Evolutionary conservation across 2,329 filamentous ascomycete species (phyloP).

Genomic region (Trichoderma sp.): DNA sequence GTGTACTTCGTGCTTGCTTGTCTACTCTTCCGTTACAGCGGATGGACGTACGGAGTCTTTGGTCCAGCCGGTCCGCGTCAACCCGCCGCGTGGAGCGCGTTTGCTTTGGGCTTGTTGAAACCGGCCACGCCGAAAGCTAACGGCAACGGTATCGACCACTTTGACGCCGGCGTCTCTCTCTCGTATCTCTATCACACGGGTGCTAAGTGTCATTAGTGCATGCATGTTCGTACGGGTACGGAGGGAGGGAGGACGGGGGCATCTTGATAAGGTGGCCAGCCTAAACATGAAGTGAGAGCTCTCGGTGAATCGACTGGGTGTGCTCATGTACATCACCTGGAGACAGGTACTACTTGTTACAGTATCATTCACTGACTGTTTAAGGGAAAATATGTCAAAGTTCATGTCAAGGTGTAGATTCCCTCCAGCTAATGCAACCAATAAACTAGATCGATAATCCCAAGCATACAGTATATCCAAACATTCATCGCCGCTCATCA

Average conservation of each 20-base stretch:
- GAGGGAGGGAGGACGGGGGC: too few relatives aligned
- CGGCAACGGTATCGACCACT: background rate
- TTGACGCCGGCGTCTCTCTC: background rate
- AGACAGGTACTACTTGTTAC: background rate
- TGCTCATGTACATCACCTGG: background rate
- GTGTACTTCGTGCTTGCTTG: background rate
- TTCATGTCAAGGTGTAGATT: constrained; percentile 17
- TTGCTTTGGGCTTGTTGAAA: constrained; percentile 12
- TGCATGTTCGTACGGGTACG: background rate
- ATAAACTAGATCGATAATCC: background rate
- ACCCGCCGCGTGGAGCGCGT: constrained; percentile 3
- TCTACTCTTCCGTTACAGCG: background rate
- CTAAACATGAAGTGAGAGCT: background rate
- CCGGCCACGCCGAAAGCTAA: constrained; percentile 21
- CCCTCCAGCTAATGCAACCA: constrained; percentile 19
- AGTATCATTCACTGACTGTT: too few relatives aligned
- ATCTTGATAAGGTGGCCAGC: background rate
- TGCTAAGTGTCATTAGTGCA: background rate
- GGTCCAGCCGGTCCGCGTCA: background rate
- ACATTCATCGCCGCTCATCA: constrained; percentile 24
- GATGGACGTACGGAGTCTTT: constrained; percentile 1
- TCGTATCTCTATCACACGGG: background rate
- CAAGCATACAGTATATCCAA: constrained; percentile 14
- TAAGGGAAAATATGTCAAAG: background rate
- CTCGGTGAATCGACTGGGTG: background rate